Evolutionary conservation across 306 rosid species (phyloP).

Genomic region (Vachellia collinsii): DNA sequence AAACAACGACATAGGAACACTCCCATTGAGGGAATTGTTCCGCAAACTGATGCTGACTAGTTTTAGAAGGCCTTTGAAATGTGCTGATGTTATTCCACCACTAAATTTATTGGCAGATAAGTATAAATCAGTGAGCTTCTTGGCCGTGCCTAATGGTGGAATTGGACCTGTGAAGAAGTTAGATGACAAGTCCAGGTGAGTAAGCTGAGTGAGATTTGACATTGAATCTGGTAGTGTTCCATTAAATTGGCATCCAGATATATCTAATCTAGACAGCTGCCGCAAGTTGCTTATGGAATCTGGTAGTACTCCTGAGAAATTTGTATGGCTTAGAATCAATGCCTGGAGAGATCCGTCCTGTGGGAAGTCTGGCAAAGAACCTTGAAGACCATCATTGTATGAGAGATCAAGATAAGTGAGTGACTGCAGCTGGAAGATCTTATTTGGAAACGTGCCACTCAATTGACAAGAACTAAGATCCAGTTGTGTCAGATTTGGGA

Average conservation of each 20-base stretch:
- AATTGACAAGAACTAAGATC: background rate
- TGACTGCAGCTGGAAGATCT: conserved; percentile 16
- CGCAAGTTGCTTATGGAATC: background rate
- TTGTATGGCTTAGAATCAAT: background rate
- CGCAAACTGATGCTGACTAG: background rate
- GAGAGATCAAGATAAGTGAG: background rate
- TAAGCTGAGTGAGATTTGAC: conserved; percentile 13
- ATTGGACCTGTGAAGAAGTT: background rate
- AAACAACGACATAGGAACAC: conserved; percentile 16
- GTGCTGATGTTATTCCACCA: background rate
- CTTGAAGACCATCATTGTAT: background rate
- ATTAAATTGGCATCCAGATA: background rate
- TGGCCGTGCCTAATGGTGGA: conserved; percentile 24
- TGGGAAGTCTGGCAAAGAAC: conserved; percentile 23
- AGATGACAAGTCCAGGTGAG: background rate
- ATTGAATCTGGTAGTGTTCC: conserved; percentile 14
- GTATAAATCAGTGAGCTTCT: background rate
- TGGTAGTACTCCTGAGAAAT: conserved; percentile 6
- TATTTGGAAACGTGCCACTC: conserved; percentile 15
- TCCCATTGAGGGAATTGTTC: background rate
- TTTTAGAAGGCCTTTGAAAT: background rate
- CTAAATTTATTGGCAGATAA: background rate
- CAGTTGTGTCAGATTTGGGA: conserved; percentile 6
- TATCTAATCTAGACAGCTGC: background rate
- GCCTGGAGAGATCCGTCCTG: background rate